phyloP scores from a whole-genome alignment of 352 stramenopile species.

The Elongisporangium senticosum region DNA sequence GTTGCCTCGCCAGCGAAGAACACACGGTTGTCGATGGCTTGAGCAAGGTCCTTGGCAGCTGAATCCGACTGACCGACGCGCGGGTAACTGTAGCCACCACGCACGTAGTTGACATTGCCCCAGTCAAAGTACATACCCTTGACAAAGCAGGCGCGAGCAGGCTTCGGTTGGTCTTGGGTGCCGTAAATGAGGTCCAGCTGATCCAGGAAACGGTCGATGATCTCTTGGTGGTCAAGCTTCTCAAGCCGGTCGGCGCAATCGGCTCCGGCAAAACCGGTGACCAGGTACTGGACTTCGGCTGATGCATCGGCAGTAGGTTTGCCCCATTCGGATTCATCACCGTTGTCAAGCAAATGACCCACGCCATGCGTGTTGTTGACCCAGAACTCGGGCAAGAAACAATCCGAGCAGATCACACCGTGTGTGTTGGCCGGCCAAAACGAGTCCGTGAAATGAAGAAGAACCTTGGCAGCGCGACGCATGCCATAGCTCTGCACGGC shows the following conservation, averaged over 20 bases:
- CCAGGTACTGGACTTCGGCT: slow-evolving; percentile 47
- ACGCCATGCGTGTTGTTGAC: slow-evolving; percentile 68
- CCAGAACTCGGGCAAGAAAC: slow-evolving; percentile 83
- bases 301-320: background rate
- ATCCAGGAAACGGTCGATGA: slow-evolving; percentile 56
- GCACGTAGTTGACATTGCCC: slow-evolving; percentile 59
- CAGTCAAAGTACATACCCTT: slow-evolving; percentile 78
- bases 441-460: slow-evolving; percentile 55
- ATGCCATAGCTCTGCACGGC: slow-evolving; percentile 69
- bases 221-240: slow-evolving; percentile 36
- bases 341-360: slow-evolving; percentile 51
- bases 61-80: slow-evolving; percentile 62
- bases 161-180: slow-evolving; percentile 43
- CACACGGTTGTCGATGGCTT: slow-evolving; percentile 52
- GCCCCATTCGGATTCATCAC: slow-evolving; percentile 19
- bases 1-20: slow-evolving; percentile 83
- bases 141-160: slow-evolving; percentile 56
- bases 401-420: slow-evolving; percentile 77
- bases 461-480: slow-evolving; percentile 67
- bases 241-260: slow-evolving; percentile 54
- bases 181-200: slow-evolving; percentile 78
- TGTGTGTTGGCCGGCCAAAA: slow-evolving; percentile 76
- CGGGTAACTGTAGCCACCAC: slow-evolving; percentile 72
- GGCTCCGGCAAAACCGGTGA: slow-evolving; percentile 70
- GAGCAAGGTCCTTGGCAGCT: slow-evolving; percentile 49